phyloP scores from a whole-genome alignment of 768 basidiomycete species.

The Lactarius akahatsu region DNA sequence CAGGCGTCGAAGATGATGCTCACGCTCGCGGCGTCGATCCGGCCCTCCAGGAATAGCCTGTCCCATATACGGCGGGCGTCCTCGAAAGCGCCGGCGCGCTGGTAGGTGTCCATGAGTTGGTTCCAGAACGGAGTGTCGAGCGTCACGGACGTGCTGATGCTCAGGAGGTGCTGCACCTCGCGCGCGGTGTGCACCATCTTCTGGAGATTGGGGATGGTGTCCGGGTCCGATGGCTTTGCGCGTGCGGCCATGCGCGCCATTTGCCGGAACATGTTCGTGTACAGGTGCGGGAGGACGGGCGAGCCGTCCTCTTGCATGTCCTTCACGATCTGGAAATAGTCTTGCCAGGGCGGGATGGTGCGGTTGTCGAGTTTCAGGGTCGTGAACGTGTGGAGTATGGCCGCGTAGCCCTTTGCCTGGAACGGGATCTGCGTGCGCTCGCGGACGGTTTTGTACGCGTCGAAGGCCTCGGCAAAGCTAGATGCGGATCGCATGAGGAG shows the following conservation, averaged over 20 bases:
- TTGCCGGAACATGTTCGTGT: conserved; percentile 64
- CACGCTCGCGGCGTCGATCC: conserved; percentile 61
- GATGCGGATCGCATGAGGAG: conserved; percentile 64
- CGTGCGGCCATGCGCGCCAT: conserved; percentile 46
- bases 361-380: conserved; percentile 50
- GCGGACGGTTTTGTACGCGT: conserved; percentile 52
- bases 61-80: conserved; percentile 84
- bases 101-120: conserved; percentile 86
- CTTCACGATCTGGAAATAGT: conserved; percentile 72
- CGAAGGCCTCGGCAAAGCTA: conserved; percentile 57
- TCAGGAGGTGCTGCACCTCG: conserved; percentile 70
- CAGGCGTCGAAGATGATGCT: conserved; percentile 87
- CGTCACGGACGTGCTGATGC: conserved; percentile 73
- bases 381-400: conserved; percentile 64
- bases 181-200: conserved; percentile 52
- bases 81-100: conserved; percentile 66
- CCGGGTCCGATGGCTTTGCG: conserved; percentile 27
- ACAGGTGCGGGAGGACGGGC: conserved; percentile 55
- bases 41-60: conserved; percentile 56
- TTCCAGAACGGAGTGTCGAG: conserved; percentile 63
- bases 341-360: conserved; percentile 36
- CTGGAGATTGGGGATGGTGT: conserved; percentile 31
- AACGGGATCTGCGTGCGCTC: conserved; percentile 38
- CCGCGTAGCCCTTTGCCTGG: conserved; percentile 57
- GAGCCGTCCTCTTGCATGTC: conserved; percentile 76